phyloP scores from a whole-genome alignment of 352 stramenopile genomes.

The Phytophthora meadii region DNA sequence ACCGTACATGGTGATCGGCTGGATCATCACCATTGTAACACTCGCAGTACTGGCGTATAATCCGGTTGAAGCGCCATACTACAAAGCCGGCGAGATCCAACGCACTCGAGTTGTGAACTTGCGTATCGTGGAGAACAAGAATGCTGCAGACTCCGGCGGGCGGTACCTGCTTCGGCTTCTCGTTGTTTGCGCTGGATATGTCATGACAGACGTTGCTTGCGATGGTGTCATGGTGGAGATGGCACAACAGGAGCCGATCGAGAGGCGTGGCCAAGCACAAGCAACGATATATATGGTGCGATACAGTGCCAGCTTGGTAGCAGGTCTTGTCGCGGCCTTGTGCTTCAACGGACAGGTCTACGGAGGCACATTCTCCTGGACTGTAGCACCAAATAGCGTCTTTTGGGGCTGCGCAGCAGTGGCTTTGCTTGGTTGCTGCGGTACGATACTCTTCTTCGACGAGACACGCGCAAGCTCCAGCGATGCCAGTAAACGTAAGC shows the following conservation, averaged over 20 bases:
- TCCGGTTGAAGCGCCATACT: constrained; percentile 59
- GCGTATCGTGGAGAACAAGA: constrained; percentile 52
- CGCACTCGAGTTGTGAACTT: constrained; percentile 49
- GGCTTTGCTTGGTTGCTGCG: constrained; percentile 40
- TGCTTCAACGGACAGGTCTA: constrained; percentile 72
- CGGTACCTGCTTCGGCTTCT: constrained; percentile 70
- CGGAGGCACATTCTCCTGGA: constrained; percentile 67
- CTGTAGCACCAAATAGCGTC: constrained; percentile 53
- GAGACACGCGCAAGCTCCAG: constrained; percentile 44
- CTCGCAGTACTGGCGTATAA: constrained; percentile 54
- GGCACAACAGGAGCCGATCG: constrained; percentile 72
- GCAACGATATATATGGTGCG: constrained; percentile 76
- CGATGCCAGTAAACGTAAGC: constrained; percentile 24
- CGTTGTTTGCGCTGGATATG: constrained; percentile 65
- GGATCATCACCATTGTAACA: constrained; percentile 51
- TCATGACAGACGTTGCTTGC: constrained; percentile 72
- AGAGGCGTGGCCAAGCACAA: constrained; percentile 63
- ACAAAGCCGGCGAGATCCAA: constrained; percentile 60
- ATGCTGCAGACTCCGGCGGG: constrained; percentile 51
- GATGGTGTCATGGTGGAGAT: constrained; percentile 79
- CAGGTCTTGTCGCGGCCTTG: constrained; percentile 56
- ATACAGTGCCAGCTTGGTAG: constrained; percentile 54
- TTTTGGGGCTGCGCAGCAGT: constrained; percentile 63
- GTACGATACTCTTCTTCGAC: constrained; percentile 53
- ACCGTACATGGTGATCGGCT: constrained; percentile 79